Percentiles rank a stretch among this genome's conserved stretches.
phyloP scores from a whole-genome alignment of 208 protist species.

The Lotmaria passim region DNA sequence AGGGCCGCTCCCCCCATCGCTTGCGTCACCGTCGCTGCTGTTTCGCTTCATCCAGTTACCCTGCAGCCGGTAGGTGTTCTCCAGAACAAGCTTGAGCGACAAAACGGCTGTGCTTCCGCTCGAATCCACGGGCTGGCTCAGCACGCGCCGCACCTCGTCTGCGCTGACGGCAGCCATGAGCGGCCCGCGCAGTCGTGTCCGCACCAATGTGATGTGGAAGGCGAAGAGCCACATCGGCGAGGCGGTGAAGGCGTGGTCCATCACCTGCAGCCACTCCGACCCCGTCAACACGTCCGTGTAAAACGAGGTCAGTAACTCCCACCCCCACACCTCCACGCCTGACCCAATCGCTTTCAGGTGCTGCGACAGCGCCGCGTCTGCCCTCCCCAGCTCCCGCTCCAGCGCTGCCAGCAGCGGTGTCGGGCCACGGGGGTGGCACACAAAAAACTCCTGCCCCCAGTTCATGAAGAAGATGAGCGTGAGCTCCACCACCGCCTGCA shows the following conservation, averaged over 20 bases:
- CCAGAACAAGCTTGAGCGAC: conserved; percentile 40
- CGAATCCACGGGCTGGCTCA: conserved; percentile 36
- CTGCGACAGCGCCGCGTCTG: conserved; percentile 51
- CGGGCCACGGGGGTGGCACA: conserved; percentile 78
- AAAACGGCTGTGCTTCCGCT: neutral
- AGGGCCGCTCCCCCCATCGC: neutral
- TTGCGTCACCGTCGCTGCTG: neutral
- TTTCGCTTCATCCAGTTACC: conserved; percentile 17
- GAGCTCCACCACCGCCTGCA: conserved; percentile 74
- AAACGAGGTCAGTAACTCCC: conserved; percentile 62
- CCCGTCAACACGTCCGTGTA: conserved; percentile 75
- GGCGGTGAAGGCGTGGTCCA: conserved; percentile 85
- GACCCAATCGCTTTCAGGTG: conserved; percentile 65
- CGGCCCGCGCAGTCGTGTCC: conserved; percentile 33
- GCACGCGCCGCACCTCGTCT: conserved; percentile 45
- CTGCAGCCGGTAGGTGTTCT: conserved; percentile 53
- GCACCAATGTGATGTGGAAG: conserved; percentile 62
- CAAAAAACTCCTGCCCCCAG: conserved; percentile 83
- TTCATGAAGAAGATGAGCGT: conserved; percentile 77
- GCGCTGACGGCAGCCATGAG: conserved; percentile 44
- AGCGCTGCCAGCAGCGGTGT: conserved; percentile 56
- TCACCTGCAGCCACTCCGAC: conserved; percentile 88
- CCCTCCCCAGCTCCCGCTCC: conserved; percentile 43
- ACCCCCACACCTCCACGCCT: conserved; percentile 72
- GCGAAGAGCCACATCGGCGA: conserved; percentile 83